Base-by-base conservation (phyloP, 495 filamentous ascomycete species). In the Cercophora newfieldiana region DNA sequence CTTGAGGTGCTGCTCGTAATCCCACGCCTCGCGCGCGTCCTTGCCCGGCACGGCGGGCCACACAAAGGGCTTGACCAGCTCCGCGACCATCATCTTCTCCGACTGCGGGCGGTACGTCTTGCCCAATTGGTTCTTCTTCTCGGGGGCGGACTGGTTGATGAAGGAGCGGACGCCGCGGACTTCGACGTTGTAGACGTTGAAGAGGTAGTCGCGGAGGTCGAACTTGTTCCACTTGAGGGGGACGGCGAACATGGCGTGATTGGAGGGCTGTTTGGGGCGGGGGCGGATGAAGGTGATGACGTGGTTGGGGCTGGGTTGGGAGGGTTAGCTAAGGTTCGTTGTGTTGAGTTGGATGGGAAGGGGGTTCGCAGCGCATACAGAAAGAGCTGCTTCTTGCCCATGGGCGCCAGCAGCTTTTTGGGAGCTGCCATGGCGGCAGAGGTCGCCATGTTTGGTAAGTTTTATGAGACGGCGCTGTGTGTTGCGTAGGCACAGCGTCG, bases 151-250 rank as follows among this genome's bases (percentile, higher is more conserved):
- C 73, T 90, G 86, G 75, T 91, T 85, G 75, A 97, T 82, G 71
- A 87, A 96, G 65, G 90, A 92, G 29, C 93, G 89, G 64, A 97
- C 85, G 37, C 77, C 78, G n/a, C 86, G 73, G 37, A 87, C 85
- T 55, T 83, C 77, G 61, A 95, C 86, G 56, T 83, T 81, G 78
- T 97, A 97, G 21, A 77, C 83, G 72, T 92, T 82, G 71, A 86
- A 85, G 55, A 97, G 88, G 80, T 96, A 97, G 82, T 96, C 92
- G 74, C 90, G 89, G 26, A 97, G 76, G 77, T 97, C 93, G 69
- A 96, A 87, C 79, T 97, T 97, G 85, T 90, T 93, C 82, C 96
- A 90, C 66, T 85, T 87, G 71, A 97, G 84, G 18, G 93, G 93
- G 50, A 96, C 93, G 71, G 85, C 80, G 85, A 97, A 97, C 57